A percentile compares a stretch with the other conserved stretches of the same genome.
phyloP scores from a whole-genome alignment of 73 alveolate genomes.

The Blepharisma japonicum region DNA sequence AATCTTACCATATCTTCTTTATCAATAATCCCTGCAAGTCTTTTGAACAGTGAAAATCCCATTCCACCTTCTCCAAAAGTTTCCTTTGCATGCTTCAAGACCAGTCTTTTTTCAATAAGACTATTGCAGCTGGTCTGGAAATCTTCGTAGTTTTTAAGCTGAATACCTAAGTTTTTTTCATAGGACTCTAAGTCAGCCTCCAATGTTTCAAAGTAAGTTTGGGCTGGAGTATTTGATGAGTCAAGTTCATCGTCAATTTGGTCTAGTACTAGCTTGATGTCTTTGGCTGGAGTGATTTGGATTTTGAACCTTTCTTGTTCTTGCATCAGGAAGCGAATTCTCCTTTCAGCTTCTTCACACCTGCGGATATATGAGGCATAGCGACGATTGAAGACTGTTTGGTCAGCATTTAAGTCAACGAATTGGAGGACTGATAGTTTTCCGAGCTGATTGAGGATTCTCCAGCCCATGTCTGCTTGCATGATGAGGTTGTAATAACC shows the following conservation, averaged over 20 bases:
- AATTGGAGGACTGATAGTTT: slow-evolving; percentile 82
- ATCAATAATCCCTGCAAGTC: slow-evolving; percentile 87
- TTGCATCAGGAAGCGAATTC: slow-evolving; percentile 38
- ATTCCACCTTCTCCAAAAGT: slow-evolving; percentile 40
- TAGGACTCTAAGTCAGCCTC: slow-evolving; percentile 37
- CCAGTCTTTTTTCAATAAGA: slow-evolving; percentile 42
- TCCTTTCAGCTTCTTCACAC: slow-evolving; percentile 71
- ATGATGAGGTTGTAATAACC: slow-evolving; percentile 82
- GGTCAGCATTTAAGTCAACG: slow-evolving; percentile 84
- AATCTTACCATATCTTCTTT: slow-evolving; percentile 71
- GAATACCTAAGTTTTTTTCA: slow-evolving; percentile 11
- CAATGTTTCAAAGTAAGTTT: slow-evolving; percentile 45
- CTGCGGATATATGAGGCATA: slow-evolving; percentile 65
- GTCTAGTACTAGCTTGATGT: slow-evolving; percentile 37
- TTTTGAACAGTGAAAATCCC: slow-evolving; percentile 26
- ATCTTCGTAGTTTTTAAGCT: slow-evolving; percentile 39
- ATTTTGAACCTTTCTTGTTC: slow-evolving; percentile 59
- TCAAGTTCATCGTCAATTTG: slow-evolving; percentile 32
- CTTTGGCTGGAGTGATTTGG: slow-evolving; percentile 44
- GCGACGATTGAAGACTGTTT: slow-evolving; percentile 70
- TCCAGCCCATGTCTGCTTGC: slow-evolving; percentile 89
- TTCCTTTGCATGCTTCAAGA: slow-evolving; percentile 44
- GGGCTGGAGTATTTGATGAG: slow-evolving; percentile 31
- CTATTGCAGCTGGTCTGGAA: slow-evolving; percentile 30
- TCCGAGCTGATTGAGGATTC: slow-evolving; percentile 84